Conservation (phyloP, 306 rosid species). For the Dalbergia oliveri region DNA sequence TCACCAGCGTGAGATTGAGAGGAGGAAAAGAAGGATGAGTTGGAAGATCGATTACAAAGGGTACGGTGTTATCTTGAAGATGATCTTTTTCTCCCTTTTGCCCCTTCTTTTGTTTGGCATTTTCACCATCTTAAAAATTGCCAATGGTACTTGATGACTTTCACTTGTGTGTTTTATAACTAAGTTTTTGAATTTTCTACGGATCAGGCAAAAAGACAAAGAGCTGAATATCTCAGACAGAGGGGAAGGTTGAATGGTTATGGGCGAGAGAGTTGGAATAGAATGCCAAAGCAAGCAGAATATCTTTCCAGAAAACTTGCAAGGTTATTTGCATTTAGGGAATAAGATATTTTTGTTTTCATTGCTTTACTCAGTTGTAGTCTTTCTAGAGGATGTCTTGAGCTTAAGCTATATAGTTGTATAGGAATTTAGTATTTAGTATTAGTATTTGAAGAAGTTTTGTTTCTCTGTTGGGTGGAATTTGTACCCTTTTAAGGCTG, state of each 20-base stretch:
- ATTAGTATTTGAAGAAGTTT: conserved; percentile 16
- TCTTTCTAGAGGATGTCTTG: conserved; percentile 23
- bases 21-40: conserved; percentile 78
- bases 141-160: conserved; percentile 4
- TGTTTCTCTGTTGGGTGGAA: conserved; percentile 10
- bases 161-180: conserved; percentile 22
- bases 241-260: conserved; percentile 69
- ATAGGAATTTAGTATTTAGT: not conserved
- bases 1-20: conserved; percentile 90
- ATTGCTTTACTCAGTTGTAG: conserved; percentile 17
- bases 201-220: conserved; percentile 82
- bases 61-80: conserved; percentile 53
- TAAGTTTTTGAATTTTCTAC: conserved; percentile 23
- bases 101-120: not conserved
- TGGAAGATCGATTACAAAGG: conserved; percentile 94
- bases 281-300: conserved; percentile 79
- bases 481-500: not conserved
- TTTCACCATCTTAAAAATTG: conserved; percentile 3
- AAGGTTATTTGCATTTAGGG: conserved; percentile 60
- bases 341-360: not conserved
- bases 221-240: conserved; percentile 90
- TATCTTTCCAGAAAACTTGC: conserved; percentile 77
- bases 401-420: conserved; percentile 17
- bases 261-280: conserved; percentile 58
- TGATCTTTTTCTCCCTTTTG: not conserved